Conservation (phyloP, 495 filamentous ascomycete genomes). For the Pseudoneurospora amorphoporcata region DNA sequence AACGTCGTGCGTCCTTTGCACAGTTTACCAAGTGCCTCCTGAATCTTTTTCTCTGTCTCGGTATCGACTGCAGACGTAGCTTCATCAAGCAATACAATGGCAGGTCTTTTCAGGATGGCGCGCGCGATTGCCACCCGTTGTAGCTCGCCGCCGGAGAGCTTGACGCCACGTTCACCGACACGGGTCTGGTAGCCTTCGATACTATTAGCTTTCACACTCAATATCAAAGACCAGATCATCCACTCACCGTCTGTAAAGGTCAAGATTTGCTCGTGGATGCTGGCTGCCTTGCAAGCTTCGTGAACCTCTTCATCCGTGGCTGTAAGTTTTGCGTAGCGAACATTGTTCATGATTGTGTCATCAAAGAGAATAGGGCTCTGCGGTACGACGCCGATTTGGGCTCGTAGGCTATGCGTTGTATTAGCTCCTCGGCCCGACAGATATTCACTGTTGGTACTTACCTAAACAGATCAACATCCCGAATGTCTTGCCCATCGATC, state of each 20-base stretch:
- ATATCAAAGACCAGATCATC: not conserved
- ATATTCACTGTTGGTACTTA: conserved; percentile 11
- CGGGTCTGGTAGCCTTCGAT: conserved; percentile 42
- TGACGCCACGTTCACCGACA: conserved; percentile 54
- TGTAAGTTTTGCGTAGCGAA: conserved; percentile 77
- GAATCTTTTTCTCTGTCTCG: conserved; percentile 64
- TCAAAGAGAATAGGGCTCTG: conserved; percentile 95
- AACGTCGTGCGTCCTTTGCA: conserved; percentile 51
- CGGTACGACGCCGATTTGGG: conserved; percentile 69
- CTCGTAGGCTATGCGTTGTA: conserved; percentile 43
- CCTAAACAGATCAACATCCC: conserved; percentile 52
- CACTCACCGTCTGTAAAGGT: conserved; percentile 44
- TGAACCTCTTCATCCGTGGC: conserved; percentile 78
- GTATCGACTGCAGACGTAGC: conserved; percentile 50
- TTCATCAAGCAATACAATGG: conserved; percentile 48
- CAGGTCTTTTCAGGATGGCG: conserved; percentile 42
- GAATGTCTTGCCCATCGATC: conserved; percentile 69
- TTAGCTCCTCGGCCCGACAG: conserved; percentile 2
- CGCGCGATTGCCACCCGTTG: conserved; percentile 73
- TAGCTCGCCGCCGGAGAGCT: conserved; percentile 64
- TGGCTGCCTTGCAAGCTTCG: conserved; percentile 76
- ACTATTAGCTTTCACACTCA: conserved; percentile 5
- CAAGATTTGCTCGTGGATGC: conserved; percentile 69
- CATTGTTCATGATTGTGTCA: conserved; percentile 86
- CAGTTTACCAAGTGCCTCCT: conserved; percentile 50